Percentiles rank a stretch among this genome's conserved stretches.
phyloP scores from a whole-genome alignment of 2,329 filamentous ascomycete species.

The Myriosclerotinia duriaeana region DNA sequence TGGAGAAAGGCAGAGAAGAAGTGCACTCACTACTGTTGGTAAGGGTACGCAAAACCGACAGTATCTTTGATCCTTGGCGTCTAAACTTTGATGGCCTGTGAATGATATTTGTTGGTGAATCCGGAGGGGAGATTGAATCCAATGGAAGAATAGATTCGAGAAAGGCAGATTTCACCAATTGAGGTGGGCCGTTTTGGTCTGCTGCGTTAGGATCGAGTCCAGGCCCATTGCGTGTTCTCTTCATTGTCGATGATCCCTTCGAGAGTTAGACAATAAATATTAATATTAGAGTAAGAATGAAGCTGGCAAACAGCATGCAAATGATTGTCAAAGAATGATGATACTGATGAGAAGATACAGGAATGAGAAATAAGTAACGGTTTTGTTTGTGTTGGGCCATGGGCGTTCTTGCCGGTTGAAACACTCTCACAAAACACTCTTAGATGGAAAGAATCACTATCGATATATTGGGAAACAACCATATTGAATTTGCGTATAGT shows the following conservation, averaged over 20 bases:
- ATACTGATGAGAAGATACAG: not conserved
- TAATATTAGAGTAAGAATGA: conserved; percentile 21
- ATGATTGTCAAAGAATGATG: conserved; percentile 17
- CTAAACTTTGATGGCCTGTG: conserved; percentile 43
- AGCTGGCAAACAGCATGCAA: conserved; percentile 14
- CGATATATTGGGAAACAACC: conserved; percentile 5
- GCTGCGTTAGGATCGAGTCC: conserved; percentile 18
- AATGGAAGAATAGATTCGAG: conserved; percentile 4
- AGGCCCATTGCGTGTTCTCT: conserved; percentile 29
- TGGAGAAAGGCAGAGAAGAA: not conserved
- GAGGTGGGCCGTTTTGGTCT: not conserved
- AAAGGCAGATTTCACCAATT: not conserved
- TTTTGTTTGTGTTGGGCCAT: not conserved
- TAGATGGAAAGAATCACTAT: conserved; percentile 4
- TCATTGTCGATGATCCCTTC: conserved; percentile 28
- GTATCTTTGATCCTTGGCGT: conserved; percentile 46
- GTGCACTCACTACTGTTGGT: conserved; percentile 42
- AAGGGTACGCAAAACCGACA: conserved; percentile 46
- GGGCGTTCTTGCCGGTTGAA: not conserved
- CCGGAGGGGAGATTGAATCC: conserved; percentile 32
- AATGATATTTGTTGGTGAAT: conserved; percentile 29
- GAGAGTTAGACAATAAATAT: conserved; percentile 11
- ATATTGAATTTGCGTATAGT: not conserved
- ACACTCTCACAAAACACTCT: not conserved
- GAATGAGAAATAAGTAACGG: not conserved